These are phyloP conservation scores for Coniophora puteana DNA, from an alignment of 1,284 basidiomycete species.

Conservation along the genomic window DNA sequence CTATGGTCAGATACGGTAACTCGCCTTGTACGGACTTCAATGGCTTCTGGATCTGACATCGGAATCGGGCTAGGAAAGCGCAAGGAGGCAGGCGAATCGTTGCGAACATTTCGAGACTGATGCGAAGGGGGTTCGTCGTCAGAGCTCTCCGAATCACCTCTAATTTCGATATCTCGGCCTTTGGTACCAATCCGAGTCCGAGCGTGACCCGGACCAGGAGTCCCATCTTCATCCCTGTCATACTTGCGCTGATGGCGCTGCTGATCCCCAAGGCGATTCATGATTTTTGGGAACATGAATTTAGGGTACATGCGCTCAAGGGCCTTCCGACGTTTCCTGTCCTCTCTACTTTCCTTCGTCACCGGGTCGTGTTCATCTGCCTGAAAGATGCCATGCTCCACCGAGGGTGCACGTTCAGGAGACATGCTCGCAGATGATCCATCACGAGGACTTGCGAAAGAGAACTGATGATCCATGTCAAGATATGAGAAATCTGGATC, in stretches of 20 bases:
- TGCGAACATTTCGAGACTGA: background rate
- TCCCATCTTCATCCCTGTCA: constrained; percentile 30
- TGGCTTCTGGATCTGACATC: background rate
- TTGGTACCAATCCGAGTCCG: constrained; percentile 31
- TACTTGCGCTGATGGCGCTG: constrained; percentile 10
- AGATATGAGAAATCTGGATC: constrained; percentile 2
- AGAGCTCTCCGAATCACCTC: constrained; percentile 49
- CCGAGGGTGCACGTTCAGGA: constrained; percentile 15
- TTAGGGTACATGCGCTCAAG: constrained; percentile 42
- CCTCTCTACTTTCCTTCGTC: constrained; percentile 7
- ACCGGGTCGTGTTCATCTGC: constrained; percentile 8
- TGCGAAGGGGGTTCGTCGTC: constrained; percentile 23
- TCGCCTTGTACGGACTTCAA: background rate
- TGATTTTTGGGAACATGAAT: constrained; percentile 42
- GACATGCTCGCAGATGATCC: constrained; percentile 11
- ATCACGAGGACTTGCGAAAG: constrained; percentile 6
- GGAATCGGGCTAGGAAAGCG: too few species aligned
- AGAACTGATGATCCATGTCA: background rate
- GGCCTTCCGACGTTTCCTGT: constrained; percentile 29
- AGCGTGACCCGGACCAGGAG: constrained; percentile 40
- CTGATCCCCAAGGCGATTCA: constrained; percentile 20
- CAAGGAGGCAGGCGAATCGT: background rate
- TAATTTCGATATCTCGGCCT: constrained; percentile 30
- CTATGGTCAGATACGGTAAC: constrained; percentile 11
- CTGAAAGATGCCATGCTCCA: constrained; percentile 16